These are phyloP conservation scores for Fraxinus albicans DNA, from an alignment of 305 asterid species.

Conservation along the genomic window DNA sequence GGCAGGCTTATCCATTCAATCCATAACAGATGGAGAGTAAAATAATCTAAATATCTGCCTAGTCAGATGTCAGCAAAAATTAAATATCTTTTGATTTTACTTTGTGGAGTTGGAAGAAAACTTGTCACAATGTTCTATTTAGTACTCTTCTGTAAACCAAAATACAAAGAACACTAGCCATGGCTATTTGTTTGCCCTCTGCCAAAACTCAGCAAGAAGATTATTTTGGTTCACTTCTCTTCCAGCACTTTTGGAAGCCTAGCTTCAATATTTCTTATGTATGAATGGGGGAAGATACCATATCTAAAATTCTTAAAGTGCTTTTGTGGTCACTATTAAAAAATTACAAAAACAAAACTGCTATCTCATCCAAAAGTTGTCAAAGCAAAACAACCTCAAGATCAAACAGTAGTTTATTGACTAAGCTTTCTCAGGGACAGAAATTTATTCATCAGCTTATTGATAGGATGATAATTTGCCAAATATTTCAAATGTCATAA, in stretches of 20 bases:
- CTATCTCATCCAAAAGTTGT: neutral
- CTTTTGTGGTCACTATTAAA: neutral
- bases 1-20: neutral
- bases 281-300: neutral
- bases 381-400: neutral
- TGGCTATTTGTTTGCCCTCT: neutral
- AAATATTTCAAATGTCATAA: neutral
- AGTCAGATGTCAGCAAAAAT: neutral
- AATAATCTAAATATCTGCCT: neutral
- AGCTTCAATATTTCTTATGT: neutral
- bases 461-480: neutral
- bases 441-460: conserved; percentile 13
- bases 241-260: neutral
- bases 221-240: neutral
- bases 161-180: neutral
- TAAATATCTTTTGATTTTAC: neutral
- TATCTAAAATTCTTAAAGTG: neutral
- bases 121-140: neutral
- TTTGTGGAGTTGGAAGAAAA: neutral
- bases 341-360: neutral
- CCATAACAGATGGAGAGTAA: conserved; percentile 14
- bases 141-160: neutral
- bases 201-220: neutral
- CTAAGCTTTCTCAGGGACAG: neutral
- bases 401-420: neutral